Evolutionary conservation across 306 rosid genomes (phyloP), one percentile per base, ranked within the genome.

Genomic region (Medicago ruthenica): DNA sequence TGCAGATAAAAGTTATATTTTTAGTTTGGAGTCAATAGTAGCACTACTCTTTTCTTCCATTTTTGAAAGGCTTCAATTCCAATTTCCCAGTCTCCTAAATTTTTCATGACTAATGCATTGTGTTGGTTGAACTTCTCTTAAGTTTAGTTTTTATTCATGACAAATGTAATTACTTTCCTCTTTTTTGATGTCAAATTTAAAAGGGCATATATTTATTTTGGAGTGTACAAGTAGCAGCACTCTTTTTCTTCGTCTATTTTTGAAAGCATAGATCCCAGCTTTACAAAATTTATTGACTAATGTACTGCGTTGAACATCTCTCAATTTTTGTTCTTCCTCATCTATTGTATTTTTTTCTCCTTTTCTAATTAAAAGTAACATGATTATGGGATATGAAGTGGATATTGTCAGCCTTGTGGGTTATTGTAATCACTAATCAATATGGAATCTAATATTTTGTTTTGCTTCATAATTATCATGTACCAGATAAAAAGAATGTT

Each of bases 381-480:
- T 7, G 31, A 27, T 27, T 27, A 27, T 27, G 31, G 31, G 4
- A 27, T 27, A 27, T 27, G 31, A 27, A 27, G 31, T 27, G 31
- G 7, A 34, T 5, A 34, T 34, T 34, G 7, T 34, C 37, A 34
- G 4, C 7, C 37, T 5, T 34, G 37, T 34, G 37, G 37, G 37
- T 34, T 34, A 34, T 6, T 34, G 37, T 34, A 34, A 34, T 34
- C 7, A 34, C 37, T 34, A 34, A 3, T 34, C 60, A 67, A 2
- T 71, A 57, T 58, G 44, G 36, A 34, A 34, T 40, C 54, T 59
- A 9, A 17, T 58, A 17, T 60, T 45, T 40, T 59, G 42, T 82
- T 67, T 24, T 59, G 8, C 63, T 60, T 34, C 68, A 17, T 44
- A 55, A 50, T 66, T 47, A 24, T 48, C 13, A 31, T 31, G 44